Evolutionary conservation across 768 basidiomycete species (phyloP), one percentile per base, ranked within the genome.

Genomic region (Scleroderma bovista): DNA sequence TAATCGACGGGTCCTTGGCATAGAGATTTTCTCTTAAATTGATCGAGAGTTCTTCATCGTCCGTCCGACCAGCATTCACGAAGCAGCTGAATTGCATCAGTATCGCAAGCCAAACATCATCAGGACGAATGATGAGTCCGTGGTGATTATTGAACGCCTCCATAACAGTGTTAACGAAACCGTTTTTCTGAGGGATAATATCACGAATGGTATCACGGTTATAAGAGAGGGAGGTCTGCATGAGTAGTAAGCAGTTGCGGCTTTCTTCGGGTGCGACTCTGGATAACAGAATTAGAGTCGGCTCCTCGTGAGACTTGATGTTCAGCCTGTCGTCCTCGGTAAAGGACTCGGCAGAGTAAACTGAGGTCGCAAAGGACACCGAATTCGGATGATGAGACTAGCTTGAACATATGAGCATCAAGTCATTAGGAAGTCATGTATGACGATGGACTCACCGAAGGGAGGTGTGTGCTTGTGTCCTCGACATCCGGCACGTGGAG

Each of bases 21-120:
- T 55, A 57, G 16, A 60, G 55, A 29, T 54, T 57, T 1, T 54
- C 60, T 1, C 44, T 42, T 1, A 54, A 51, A 15, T 45, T n/a
- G 17, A 74, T 50, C 2, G 57, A 47, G 23, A 77, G 24, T 45
- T 60, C 57, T 16, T 59, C 53, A 17, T 52, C 58, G 5, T 57
- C 62, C 8, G 60, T 57, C 23, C 64, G 63, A 1, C 53, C 42
- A 19, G 69, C 69, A 24, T 74, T 72, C 24, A 74, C 67, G 39
- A 72, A 74, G 51, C 70, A 65, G 39, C 62, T 68, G 29, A 73
- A 67, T 51, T 75, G 73, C 13, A 59, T 56, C 43, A 69, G 33
- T 59, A 68, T 62, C 20, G 63, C 60, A 23, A 63, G 59, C 67
- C 77, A 78, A 32, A 78, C 66, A 56, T 79, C 77, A 46, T 79